Conservation (phyloP, 2,329 filamentous ascomycete genomes). For the Neonectria ditissima region DNA sequence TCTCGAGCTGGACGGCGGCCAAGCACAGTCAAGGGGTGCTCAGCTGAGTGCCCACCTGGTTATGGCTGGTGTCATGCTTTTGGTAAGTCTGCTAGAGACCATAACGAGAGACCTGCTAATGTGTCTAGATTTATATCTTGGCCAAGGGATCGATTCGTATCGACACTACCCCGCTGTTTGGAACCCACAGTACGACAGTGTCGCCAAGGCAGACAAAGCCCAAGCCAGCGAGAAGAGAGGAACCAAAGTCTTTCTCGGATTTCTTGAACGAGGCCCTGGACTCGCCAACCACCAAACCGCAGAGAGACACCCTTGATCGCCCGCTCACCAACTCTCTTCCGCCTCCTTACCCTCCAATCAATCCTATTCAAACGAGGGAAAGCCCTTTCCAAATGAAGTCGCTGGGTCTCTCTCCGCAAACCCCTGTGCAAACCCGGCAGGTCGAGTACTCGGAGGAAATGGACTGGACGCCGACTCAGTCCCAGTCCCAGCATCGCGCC, state of each 20-base stretch:
- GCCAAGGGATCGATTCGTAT: constrained; percentile 62
- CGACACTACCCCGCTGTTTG: constrained; percentile 69
- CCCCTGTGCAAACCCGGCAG: constrained; percentile 32
- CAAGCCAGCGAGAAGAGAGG: constrained; percentile 41
- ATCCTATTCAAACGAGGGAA: constrained; percentile 22
- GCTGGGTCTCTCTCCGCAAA: constrained; percentile 32
- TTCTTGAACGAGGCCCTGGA: constrained; percentile 50
- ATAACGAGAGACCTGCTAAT: constrained; percentile 36
- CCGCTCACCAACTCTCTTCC: constrained; percentile 35
- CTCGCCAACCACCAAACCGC: constrained; percentile 31
- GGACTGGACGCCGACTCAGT: constrained; percentile 79
- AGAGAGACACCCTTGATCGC: constrained; percentile 25
- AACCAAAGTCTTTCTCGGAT: constrained; percentile 59
- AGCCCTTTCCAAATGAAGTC: constrained; percentile 31
- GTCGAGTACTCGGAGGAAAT: constrained; percentile 68
- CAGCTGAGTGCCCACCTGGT: constrained; percentile 66
- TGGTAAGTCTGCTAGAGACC: constrained; percentile 57
- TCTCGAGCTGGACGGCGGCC: constrained; percentile 53
- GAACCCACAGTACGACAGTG: constrained; percentile 36
- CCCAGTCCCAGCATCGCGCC: constrained; percentile 57
- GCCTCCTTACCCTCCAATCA: constrained; percentile 32
- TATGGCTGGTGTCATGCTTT: constrained; percentile 63
- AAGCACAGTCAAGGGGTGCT: constrained; percentile 53
- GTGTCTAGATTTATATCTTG: constrained; percentile 56
- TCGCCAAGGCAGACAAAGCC: constrained; percentile 43